Evolutionary conservation across 768 basidiomycete genomes (phyloP).

Genomic region (Lactifluus piperatus): DNA sequence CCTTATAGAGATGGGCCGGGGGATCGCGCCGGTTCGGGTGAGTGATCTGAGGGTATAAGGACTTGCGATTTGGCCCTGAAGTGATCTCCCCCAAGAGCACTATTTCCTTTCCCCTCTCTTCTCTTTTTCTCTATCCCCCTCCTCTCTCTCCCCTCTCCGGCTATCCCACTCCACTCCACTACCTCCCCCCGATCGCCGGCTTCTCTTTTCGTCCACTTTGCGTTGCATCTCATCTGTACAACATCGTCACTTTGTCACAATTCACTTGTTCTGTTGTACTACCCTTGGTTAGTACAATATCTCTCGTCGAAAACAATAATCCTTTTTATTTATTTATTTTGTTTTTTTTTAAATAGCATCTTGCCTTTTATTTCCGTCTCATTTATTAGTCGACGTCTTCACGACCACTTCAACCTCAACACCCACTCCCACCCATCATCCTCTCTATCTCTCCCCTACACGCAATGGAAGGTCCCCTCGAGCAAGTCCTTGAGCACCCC

Average conservation of each 20-base stretch:
- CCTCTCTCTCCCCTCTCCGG: slow-evolving; percentile 10
- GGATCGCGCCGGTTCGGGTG: slow-evolving; percentile 11
- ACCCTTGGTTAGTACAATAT: slow-evolving; percentile 22
- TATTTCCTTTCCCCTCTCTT: slow-evolving; percentile 15
- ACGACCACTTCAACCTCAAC: slow-evolving; percentile 20
- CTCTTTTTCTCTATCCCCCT: slow-evolving; percentile 16
- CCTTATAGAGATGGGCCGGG: slow-evolving; percentile 6
- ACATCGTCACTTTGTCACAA: slow-evolving; percentile 33
- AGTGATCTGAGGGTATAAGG: slow-evolving; percentile 5
- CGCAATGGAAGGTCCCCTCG: slow-evolving; percentile 41
- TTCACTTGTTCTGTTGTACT: slow-evolving; percentile 25
- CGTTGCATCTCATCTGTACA: slow-evolving; percentile 21
- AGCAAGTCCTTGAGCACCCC: slow-evolving; percentile 40
- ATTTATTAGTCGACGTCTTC: slow-evolving; percentile 23
- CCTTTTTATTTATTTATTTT: background rate
- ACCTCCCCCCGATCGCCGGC: slow-evolving; percentile 24
- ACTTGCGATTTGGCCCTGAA: slow-evolving; percentile 1
- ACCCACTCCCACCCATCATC: slow-evolving; percentile 2
- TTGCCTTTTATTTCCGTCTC: slow-evolving; percentile 21
- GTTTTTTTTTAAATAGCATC: slow-evolving; percentile 12
- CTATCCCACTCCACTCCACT: slow-evolving; percentile 21
- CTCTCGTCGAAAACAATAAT: background rate
- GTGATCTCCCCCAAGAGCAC: slow-evolving; percentile 6
- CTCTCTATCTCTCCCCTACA: slow-evolving; percentile 9
- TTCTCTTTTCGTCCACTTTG: slow-evolving; percentile 20